Evolutionary conservation across 2,329 filamentous ascomycete species (phyloP), one percentile per base, ranked within the genome.

Genomic region (Lachnellula arida): DNA sequence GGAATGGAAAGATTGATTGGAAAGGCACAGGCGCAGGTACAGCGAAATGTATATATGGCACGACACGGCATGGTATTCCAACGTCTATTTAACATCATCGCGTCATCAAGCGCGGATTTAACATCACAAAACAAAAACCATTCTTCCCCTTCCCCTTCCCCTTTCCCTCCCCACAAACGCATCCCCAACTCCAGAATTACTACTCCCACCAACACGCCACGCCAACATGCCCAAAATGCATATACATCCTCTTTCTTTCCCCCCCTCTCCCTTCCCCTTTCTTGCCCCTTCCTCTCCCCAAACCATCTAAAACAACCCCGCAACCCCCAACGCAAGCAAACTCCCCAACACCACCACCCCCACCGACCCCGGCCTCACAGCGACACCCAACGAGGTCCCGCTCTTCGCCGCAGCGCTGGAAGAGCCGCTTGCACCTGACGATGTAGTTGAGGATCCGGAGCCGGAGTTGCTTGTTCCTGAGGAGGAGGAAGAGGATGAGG

Each of bases 21-120:
- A 28, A 28, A 25, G 25, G 44, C 9, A 46, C 19, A 22, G 25
- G 14, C 7, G 37, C 17, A 42, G 49, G 37, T 40, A 8, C 1
- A 40, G 37, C 37, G 17, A 28, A 35, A 42, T 4, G 4, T 12
- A 19, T 17, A 15, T 14, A 22, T 12, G 19, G 15, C 22, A n/a
- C 37, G 7, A n/a, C n/a, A n/a, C n/a, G n/a, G 39, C 25, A 42
- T 22, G 14, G 25, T 28, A 43, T 23, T 39, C 49, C 32, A 40
- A 51, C 23, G n/a, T 22, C 23, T 25, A 44, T 37, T 32, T 7
- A 22, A 43, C 32, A 12, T 25, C 22, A 8, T 49, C 52, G 52
- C 52, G 46, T 49, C 49, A 46, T 52, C 52, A 54, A 54, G 35
- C 52, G 52, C 52, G 52, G 43, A 40, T 15, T 5, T 40, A 58